Base-by-base conservation (phyloP, 2,329 filamentous ascomycete genomes). In the Penicillium capsulatum region DNA sequence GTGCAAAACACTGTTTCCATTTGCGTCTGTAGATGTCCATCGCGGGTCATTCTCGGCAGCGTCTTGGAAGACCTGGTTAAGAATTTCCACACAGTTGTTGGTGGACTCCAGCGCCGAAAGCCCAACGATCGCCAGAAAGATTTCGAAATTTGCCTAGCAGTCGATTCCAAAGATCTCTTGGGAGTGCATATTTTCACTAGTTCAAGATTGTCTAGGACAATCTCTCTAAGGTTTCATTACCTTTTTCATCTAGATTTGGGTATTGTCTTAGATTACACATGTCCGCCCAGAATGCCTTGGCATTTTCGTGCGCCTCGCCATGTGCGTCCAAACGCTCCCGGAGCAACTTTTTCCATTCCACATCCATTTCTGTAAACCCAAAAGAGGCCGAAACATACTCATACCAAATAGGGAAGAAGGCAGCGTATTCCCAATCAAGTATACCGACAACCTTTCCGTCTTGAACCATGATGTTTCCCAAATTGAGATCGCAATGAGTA, bases 381-480 rank as follows among this genome's bases (percentile, higher is more conserved):
- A 42, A 55, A 37, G 53, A 50, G 4, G 53, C 51, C 19, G 45
- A 51, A 17, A 55, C 43, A 69, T 73, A 64, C 31, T 64, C 55
- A 43, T 59, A 58, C 47, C 50, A 55, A 5, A 56, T 32, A 22
- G 57, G 54, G 13, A 50, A 57, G 33, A 50, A 61, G 11, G 57
- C 58, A 20, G 60, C 53, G 35, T 57, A 58, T 34, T 64, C 59
- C 48, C 54, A 60, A 24, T 62, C 57, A 15, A 62, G 50, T 31
- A 64, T 56, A 22, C 48, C 37, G 3, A 55, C 48, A 26, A 58
- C 32, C 14, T 45, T 42, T 7, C 51, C 50, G 24, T 53, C 47
- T 38, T 26, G 7, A 5, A 41, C 38, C 7, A 45, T 45, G 20
- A 45, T 38, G 17, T 40, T 41, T 13, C 31, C 31, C 31, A 38